phyloP scores from a whole-genome alignment of 106 monocot species.

The Acorus gramineus region DNA sequence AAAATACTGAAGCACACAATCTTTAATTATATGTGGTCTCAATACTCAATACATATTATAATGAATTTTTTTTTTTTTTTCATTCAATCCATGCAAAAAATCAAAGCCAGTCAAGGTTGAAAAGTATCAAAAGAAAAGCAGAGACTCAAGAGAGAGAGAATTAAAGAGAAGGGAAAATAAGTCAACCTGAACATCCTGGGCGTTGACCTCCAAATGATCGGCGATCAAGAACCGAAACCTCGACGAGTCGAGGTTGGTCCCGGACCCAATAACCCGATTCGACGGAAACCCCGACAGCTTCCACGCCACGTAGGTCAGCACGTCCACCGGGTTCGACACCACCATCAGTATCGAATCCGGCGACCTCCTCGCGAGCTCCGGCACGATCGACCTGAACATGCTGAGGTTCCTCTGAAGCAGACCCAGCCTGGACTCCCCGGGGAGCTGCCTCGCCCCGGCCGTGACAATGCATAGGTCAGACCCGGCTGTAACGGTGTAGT shows the following conservation, averaged over 20 bases:
- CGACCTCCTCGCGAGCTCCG: conserved; percentile 44
- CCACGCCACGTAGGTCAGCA: conserved; percentile 77
- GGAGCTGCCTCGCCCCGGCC: conserved; percentile 73
- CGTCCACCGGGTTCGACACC: conserved; percentile 82
- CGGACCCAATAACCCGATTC: conserved; percentile 75
- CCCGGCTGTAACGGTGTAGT: conserved; percentile 37
- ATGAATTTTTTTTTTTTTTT: too few relatives aligned
- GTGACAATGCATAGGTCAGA: conserved; percentile 76
- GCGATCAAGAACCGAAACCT: conserved; percentile 72
- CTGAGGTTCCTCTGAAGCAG: conserved; percentile 51
- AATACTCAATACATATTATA: too few relatives aligned
- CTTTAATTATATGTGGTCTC: too few relatives aligned
- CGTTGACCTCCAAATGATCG: conserved; percentile 70
- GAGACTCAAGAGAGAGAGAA: not conserved
- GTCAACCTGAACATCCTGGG: conserved; percentile 64
- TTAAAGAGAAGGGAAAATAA: not conserved
- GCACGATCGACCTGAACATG: conserved; percentile 50
- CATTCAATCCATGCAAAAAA: too few relatives aligned
- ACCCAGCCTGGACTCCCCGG: conserved; percentile 53
- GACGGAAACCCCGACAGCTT: conserved; percentile 82
- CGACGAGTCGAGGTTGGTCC: conserved; percentile 82
- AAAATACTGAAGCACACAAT: too few relatives aligned
- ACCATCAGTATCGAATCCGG: conserved; percentile 43
- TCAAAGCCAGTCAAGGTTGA: too few relatives aligned
- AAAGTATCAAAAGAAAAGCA: not conserved